These are phyloP conservation scores for Starmerella vaccinii DNA, from an alignment of 805 yeast genomes.

Conservation along the genomic window DNA sequence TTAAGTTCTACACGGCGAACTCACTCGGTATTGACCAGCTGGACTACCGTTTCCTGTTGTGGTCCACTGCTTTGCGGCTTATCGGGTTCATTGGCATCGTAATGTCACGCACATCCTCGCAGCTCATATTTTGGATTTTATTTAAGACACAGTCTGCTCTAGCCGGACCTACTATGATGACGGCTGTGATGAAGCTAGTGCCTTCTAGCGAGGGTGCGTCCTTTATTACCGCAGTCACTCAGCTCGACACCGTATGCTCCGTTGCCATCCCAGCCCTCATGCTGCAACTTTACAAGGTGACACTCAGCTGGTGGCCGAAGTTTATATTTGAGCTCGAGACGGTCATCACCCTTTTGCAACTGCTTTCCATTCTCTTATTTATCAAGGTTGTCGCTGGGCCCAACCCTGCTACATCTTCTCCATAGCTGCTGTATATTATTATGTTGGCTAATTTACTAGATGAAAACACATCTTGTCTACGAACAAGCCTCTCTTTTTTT, in stretches of 20 bases:
- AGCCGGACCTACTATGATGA: background rate
- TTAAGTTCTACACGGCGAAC: background rate
- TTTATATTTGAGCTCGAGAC: background rate
- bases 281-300: background rate
- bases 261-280: background rate
- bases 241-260: background rate
- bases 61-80: background rate
- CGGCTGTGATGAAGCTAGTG: background rate
- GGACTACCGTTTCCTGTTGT: background rate
- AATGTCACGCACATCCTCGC: background rate
- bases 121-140: background rate
- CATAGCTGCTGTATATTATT: no score
- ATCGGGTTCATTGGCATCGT: background rate
- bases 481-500: no score
- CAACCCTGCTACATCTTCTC: no score
- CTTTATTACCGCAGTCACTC: background rate
- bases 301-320: conserved; percentile 1
- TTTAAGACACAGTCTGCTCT: background rate
- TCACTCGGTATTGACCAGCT: background rate
- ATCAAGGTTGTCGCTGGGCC: background rate
- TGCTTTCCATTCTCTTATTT: background rate
- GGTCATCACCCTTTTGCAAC: background rate
- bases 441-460: no score
- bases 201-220: background rate
- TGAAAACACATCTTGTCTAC: no score